A percentile compares a stretch with the other conserved stretches of the same genome.
Evolutionary conservation across 139 green algal species (phyloP).

Genomic region (Chara braunii): DNA sequence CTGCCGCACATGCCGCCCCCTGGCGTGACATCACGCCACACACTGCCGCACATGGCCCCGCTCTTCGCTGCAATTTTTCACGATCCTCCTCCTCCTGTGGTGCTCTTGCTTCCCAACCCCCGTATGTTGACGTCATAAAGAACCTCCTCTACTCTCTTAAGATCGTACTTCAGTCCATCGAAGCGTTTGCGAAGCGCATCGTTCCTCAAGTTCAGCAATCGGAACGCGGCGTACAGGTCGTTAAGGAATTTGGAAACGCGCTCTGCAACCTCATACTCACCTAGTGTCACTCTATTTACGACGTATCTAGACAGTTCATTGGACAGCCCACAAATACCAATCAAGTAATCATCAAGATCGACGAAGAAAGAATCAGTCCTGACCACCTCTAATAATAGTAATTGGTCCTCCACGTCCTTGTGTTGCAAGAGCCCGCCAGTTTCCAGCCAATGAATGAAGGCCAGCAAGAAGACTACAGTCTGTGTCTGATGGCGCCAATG

Average conservation of each 20-base stretch:
- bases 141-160: conserved; percentile 42
- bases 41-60: not conserved
- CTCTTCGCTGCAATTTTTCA: not conserved
- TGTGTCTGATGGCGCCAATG: conserved; percentile 1
- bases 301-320: conserved; percentile 35
- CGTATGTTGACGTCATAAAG: conserved; percentile 36
- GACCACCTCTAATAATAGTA: not conserved
- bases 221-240: conserved; percentile 37
- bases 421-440: conserved; percentile 9
- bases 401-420: conserved; percentile 6
- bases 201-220: conserved; percentile 37
- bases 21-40: not conserved
- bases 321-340: conserved; percentile 19
- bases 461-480: conserved; percentile 22
- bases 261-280: conserved; percentile 25
- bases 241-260: conserved; percentile 11
- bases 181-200: conserved; percentile 31
- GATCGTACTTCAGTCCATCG: conserved; percentile 37
- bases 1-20: too few species aligned
- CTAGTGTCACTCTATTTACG: conserved; percentile 32
- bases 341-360: conserved; percentile 20
- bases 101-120: not conserved
- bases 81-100: not conserved
- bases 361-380: conserved; percentile 13
- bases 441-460: conserved; percentile 34